A percentile compares a stretch with the other conserved stretches of the same genome.
phyloP scores from a whole-genome alignment of 495 filamentous ascomycete species.

The Penicillium subrubescens region DNA sequence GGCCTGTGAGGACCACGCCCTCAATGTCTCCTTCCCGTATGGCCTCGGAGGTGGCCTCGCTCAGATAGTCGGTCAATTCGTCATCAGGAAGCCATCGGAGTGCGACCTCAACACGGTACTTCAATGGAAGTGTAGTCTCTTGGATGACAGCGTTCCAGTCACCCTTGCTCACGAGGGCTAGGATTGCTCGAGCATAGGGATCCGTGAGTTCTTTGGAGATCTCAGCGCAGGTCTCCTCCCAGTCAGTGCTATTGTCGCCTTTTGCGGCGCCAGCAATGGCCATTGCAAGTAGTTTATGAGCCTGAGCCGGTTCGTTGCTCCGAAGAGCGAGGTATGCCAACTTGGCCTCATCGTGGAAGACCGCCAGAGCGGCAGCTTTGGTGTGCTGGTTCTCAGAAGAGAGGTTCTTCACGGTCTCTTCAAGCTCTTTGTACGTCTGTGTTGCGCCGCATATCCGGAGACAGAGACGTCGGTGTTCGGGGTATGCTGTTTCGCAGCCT shows the following conservation, averaged over 20 bases:
- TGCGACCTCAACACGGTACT: constrained; percentile 83
- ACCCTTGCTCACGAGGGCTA: constrained; percentile 87
- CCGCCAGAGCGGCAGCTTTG: constrained; percentile 75
- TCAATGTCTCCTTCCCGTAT: constrained; percentile 81
- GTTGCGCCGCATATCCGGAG: constrained; percentile 77
- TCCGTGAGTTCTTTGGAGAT: constrained; percentile 71
- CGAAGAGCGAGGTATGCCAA: constrained; percentile 50
- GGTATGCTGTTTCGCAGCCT: constrained; percentile 60
- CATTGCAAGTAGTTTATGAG: constrained; percentile 55
- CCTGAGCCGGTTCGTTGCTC: constrained; percentile 44
- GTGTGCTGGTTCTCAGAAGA: constrained; percentile 67
- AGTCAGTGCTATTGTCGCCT: constrained; percentile 54
- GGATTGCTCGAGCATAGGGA: constrained; percentile 85
- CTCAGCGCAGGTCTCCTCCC: constrained; percentile 58
- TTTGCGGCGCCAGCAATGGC: constrained; percentile 57
- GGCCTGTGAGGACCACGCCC: constrained; percentile 84
- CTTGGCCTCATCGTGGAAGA: constrained; percentile 71
- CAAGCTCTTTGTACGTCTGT: constrained; percentile 61
- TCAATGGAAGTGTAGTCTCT: constrained; percentile 79
- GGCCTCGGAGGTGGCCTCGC: constrained; percentile 59
- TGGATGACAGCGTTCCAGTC: constrained; percentile 83
- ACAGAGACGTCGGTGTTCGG: constrained; percentile 76
- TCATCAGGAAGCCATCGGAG: constrained; percentile 81
- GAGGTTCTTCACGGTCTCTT: constrained; percentile 61
- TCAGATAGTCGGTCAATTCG: constrained; percentile 72